Base-by-base conservation (phyloP, 2,329 filamentous ascomycete species). In the Alternaria ventricosa region DNA sequence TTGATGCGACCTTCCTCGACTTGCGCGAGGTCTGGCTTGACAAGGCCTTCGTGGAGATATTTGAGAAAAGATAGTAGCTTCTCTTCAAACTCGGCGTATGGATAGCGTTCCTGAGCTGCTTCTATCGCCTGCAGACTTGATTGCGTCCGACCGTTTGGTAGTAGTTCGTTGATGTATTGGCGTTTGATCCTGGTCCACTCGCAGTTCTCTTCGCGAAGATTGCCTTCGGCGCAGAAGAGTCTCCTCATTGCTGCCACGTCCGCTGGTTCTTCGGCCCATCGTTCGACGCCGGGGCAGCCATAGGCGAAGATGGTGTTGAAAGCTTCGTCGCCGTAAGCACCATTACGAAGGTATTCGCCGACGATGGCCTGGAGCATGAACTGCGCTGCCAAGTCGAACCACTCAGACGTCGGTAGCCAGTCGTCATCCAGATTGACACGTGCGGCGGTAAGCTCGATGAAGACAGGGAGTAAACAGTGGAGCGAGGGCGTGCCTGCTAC, bases 341-440 rank as follows among this genome's bases (percentile, higher is more conserved):
- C 81, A 55, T 77, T 81, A 5, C 81, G 66, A 4, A 82, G 69
- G 56, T 82, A 82, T 60, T 85, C 83, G 71, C 87, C 85, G 5
- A 86, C 64, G 9, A 80, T 80, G 36, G 84, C 82, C 62, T 87
- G 84, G 9, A 84, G 69, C 79, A 87, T 84, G 61, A 85, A 84
- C 15, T 81, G 78, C 1, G 78, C 81, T 1, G 82, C 80, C 10
- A 86, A 71, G 22, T 83, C 76, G 68, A 84, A 81, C 82, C 84
- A 86, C 11, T 78, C 73, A 7, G 73, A 66, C 6, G 73, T 79
- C 5, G 81, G 75, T 6, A 69, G 60, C 69, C 75, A 80, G 43
- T 79, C 75, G 27, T 74, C 75, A 44, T 66, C 71, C 18, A 78
- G 67, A 15, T 67, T 63, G 10, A 72, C 64, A 36, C 82, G 77